A percentile compares a stretch with the other conserved stretches of the same genome.
Conservation (phyloP, 805 yeast species). For the Novakomyces olei region DNA sequence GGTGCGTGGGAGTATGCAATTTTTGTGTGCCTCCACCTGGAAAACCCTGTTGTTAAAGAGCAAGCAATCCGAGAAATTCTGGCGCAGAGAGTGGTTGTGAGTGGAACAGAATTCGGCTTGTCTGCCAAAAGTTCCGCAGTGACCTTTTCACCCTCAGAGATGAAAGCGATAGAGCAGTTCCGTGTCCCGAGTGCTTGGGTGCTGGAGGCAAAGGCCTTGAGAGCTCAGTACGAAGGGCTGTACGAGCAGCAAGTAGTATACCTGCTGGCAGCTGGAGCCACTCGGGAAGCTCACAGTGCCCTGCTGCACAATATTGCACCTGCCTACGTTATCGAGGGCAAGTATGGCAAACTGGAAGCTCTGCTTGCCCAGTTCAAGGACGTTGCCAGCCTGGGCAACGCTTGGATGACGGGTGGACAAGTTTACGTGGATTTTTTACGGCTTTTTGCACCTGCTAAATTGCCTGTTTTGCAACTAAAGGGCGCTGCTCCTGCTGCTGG, state of each 20-base stretch:
- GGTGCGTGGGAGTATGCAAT: conserved; percentile 37
- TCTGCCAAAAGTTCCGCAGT: conserved; percentile 3
- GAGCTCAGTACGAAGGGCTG: conserved; percentile 28
- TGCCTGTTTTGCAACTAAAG: too few species aligned
- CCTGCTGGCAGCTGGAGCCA: conserved; percentile 36
- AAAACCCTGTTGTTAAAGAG: conserved; percentile 25
- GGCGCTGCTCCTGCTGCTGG: too few species aligned
- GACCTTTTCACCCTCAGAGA: conserved; percentile 1
- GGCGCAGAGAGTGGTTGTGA: too few species aligned
- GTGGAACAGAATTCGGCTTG: conserved; percentile 13
- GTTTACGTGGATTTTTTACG: conserved; percentile 18
- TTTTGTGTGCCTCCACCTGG: conserved; percentile 37
- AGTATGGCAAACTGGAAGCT: conserved; percentile 10
- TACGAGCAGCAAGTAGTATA: conserved; percentile 38
- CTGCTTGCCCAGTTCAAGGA: conserved; percentile 12
- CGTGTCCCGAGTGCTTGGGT: conserved; percentile 8
- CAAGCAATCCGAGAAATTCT: conserved; percentile 18
- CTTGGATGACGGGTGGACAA: conserved; percentile 18
- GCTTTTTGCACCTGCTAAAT: too few species aligned
- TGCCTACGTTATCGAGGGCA: conserved; percentile 32
- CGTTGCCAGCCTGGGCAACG: conserved; percentile 8
- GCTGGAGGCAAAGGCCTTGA: conserved; percentile 22
- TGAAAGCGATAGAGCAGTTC: conserved; percentile 4
- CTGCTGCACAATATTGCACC: conserved; percentile 51
- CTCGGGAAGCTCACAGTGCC: conserved; percentile 40